Conservation (phyloP, 2,329 filamentous ascomycete species). For the Clarireedia sp. region DNA sequence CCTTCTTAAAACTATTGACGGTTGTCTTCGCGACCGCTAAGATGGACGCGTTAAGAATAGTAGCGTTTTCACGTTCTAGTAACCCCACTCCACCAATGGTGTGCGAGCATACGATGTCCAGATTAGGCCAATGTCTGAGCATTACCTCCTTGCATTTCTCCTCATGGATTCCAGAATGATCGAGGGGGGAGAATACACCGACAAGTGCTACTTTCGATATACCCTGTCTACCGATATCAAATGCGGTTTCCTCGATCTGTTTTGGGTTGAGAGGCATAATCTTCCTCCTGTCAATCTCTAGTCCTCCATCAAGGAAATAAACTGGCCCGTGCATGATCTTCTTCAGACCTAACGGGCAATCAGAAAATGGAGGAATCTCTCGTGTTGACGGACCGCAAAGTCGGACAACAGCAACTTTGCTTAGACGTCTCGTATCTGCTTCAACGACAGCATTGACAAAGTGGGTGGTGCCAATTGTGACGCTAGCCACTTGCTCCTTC, state of each 20-base stretch:
- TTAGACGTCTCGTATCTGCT: slow-evolving; percentile 40
- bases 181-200: slow-evolving; percentile 47
- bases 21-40: slow-evolving; percentile 46
- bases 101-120: slow-evolving; percentile 39
- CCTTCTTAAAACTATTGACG: slow-evolving; percentile 44
- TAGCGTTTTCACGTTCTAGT: slow-evolving; percentile 53
- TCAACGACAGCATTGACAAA: slow-evolving; percentile 53
- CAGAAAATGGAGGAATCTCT: slow-evolving; percentile 30
- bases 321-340: slow-evolving; percentile 39
- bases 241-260: slow-evolving; percentile 8
- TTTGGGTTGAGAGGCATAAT: slow-evolving; percentile 14
- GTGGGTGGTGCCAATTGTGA: slow-evolving; percentile 35
- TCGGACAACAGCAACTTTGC: slow-evolving; percentile 45
- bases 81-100: slow-evolving; percentile 41
- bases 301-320: slow-evolving; percentile 40
- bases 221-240: slow-evolving; percentile 21
- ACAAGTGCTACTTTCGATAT: slow-evolving; percentile 41
- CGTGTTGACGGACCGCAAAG: slow-evolving; percentile 47
- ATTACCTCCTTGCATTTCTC: slow-evolving; percentile 27
- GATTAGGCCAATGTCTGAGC: slow-evolving; percentile 4
- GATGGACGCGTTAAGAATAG: slow-evolving; percentile 54
- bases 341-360: slow-evolving; percentile 45
- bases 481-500: slow-evolving; percentile 27
- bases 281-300: slow-evolving; percentile 31
- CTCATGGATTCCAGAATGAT: slow-evolving; percentile 41